Evolutionary conservation across 2,329 filamentous ascomycete species (phyloP).

Genomic region (Alternaria hordeiaustralica): DNA sequence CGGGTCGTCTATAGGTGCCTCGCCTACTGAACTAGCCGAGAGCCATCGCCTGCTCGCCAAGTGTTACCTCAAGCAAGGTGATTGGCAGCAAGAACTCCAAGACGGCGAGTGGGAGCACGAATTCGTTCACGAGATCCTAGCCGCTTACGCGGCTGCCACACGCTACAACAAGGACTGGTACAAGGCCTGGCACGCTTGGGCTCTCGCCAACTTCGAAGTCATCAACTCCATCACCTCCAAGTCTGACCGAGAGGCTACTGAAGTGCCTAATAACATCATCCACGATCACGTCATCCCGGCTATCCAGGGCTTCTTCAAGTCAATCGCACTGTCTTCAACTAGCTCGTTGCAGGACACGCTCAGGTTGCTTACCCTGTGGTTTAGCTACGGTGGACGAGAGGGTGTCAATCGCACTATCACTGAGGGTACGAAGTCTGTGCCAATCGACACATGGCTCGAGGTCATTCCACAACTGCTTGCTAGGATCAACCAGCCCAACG

Average conservation of each 20-base stretch:
- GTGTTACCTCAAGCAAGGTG: conserved; percentile 93
- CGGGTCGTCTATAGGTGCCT: conserved; percentile 31
- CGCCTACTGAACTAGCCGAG: conserved; percentile 56
- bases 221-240: conserved; percentile 80
- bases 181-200: conserved; percentile 99
- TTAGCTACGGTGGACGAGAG: conserved; percentile 84
- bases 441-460: conserved; percentile 97
- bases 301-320: conserved; percentile 95
- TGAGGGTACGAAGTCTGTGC: conserved; percentile 89
- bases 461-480: conserved; percentile 98
- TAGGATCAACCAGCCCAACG: conserved; percentile 94
- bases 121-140: conserved; percentile 84
- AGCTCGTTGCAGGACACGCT: conserved; percentile 97
- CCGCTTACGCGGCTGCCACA: conserved; percentile 90
- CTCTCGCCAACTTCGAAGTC: conserved; percentile 96
- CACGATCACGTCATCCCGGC: conserved; percentile 92
- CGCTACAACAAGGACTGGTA: conserved; percentile 95
- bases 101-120: conserved; percentile 88
- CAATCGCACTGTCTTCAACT: conserved; percentile 86
- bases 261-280: conserved; percentile 71
- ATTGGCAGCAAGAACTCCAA: conserved; percentile 89
- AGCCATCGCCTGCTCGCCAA: conserved; percentile 81
- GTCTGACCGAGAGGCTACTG: conserved; percentile 64
- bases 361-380: conserved; percentile 92
- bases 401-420: conserved; percentile 90